These are phyloP conservation scores for Fusarium annulatum DNA, from an alignment of 2,329 filamentous ascomycete genomes.

Conservation along the genomic window DNA sequence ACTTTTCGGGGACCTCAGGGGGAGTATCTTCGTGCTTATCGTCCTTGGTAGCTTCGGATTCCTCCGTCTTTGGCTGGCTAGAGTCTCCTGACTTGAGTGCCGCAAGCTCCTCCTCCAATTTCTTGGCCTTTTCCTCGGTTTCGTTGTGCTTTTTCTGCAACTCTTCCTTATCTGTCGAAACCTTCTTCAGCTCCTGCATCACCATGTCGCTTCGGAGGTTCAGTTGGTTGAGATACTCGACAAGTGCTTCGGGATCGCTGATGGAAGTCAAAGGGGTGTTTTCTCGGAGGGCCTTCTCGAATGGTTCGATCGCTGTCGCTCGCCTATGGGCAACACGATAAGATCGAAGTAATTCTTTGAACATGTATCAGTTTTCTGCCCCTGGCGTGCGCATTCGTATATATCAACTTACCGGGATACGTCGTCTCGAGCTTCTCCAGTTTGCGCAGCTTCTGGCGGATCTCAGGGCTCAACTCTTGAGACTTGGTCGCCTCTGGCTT, in stretches of 20 bases:
- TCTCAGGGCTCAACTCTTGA: conserved; percentile 76
- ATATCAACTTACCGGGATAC: conserved; percentile 74
- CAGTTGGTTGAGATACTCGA: conserved; percentile 90
- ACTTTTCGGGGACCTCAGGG: conserved; percentile 44
- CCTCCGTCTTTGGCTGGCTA: conserved; percentile 38
- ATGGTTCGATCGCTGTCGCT: conserved; percentile 88
- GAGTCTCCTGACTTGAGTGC: conserved; percentile 54
- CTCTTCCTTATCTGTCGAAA: conserved; percentile 83
- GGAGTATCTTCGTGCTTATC: conserved; percentile 43
- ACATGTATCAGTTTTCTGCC: background rate
- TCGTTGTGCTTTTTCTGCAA: conserved; percentile 81
- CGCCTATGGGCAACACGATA: conserved; percentile 92
- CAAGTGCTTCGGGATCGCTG: conserved; percentile 81
- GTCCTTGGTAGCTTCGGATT: conserved; percentile 47
- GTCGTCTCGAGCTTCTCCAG: conserved; percentile 90
- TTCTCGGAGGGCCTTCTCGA: conserved; percentile 90
- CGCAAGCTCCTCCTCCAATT: conserved; percentile 72
- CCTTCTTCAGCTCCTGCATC: conserved; percentile 89
- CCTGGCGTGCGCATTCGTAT: background rate
- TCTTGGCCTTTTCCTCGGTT: conserved; percentile 70
- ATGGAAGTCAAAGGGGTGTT: conserved; percentile 93
- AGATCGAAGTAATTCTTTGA: conserved; percentile 80
- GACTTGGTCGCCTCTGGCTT: conserved; percentile 34
- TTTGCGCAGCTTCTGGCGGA: conserved; percentile 80
- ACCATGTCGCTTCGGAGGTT: conserved; percentile 91